Evolutionary conservation across 2,329 filamentous ascomycete genomes (phyloP).

Genomic region (Neopestalotiopsis sp.): DNA sequence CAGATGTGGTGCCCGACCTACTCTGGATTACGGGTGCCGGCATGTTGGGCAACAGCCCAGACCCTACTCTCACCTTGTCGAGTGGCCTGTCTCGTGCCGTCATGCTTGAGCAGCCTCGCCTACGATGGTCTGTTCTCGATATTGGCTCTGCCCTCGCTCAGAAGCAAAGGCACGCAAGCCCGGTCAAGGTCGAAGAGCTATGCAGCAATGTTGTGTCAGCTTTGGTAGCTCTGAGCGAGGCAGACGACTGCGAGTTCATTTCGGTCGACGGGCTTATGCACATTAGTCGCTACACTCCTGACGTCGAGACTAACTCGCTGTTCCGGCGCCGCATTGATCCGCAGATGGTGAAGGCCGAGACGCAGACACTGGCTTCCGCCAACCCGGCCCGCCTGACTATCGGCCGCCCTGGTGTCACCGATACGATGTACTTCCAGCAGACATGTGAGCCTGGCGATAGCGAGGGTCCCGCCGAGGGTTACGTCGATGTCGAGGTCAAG

Average conservation of each 20-base stretch:
- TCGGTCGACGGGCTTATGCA: neutral
- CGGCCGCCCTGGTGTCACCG: neutral
- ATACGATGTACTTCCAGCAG: constrained; percentile 19
- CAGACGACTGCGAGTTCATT: constrained; percentile 6
- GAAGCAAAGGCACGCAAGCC: no score
- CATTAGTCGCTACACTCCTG: neutral
- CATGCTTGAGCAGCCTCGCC: constrained; percentile 9
- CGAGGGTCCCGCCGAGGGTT: neutral
- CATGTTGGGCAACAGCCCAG: neutral
- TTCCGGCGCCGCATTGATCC: neutral
- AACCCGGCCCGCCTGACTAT: no score
- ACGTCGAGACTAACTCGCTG: neutral
- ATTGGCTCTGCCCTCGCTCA: neutral
- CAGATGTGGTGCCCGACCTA: neutral
- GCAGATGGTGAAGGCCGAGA: no score
- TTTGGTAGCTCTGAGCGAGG: neutral
- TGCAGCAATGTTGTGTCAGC: neutral
- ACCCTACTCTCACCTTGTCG: neutral
- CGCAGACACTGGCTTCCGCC: no score
- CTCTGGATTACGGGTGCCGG: constrained; percentile 3
- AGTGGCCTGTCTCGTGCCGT: constrained; percentile 7
- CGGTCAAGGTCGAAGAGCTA: no score
- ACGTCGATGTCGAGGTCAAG: constrained; percentile 19
- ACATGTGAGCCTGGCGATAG: neutral
- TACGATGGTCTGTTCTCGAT: neutral